Percentiles rank a stretch among this genome's conserved stretches.
Evolutionary conservation across 1,284 basidiomycete genomes (phyloP).

Genomic region (Sporisorium iseilematis-ciliati): DNA sequence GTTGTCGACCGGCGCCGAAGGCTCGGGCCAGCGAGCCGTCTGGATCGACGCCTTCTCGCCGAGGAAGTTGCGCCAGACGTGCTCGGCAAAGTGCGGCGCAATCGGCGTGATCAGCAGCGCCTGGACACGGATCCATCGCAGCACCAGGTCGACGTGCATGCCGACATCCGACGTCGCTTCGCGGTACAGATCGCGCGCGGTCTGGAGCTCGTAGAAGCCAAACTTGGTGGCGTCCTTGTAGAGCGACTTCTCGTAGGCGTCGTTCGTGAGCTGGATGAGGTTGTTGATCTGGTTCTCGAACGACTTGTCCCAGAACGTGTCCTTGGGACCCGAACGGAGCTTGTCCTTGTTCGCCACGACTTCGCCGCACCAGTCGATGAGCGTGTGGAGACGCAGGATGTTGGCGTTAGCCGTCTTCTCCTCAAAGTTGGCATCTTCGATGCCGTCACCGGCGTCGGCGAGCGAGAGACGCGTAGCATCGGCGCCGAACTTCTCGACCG

Average conservation of each 20-base stretch:
- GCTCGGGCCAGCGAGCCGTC: constrained; percentile 80
- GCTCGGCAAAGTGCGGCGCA: constrained; percentile 94
- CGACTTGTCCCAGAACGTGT: constrained; percentile 77
- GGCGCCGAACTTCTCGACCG: constrained; percentile 80
- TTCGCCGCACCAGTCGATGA: constrained; percentile 91
- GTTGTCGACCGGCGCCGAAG: constrained; percentile 74
- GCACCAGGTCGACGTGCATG: constrained; percentile 83
- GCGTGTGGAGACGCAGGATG: constrained; percentile 91
- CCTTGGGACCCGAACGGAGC: constrained; percentile 74
- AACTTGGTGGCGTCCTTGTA: constrained; percentile 96
- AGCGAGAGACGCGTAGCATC: constrained; percentile 91
- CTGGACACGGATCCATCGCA: constrained; percentile 85
- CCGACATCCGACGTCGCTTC: constrained; percentile 84
- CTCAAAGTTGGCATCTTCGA: constrained; percentile 98
- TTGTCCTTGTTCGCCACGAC: constrained; percentile 76
- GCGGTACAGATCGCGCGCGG: constrained; percentile 93
- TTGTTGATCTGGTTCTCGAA: constrained; percentile 94
- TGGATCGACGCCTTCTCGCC: constrained; percentile 86
- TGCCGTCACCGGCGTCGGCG: constrained; percentile 96
- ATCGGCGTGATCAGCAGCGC: constrained; percentile 87
- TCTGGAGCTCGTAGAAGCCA: constrained; percentile 96
- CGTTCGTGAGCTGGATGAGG: constrained; percentile 82
- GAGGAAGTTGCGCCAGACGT: constrained; percentile 81
- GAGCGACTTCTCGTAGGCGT: constrained; percentile 76
- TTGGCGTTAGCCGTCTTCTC: constrained; percentile 98